Evolutionary conservation across 2,329 filamentous ascomycete species (phyloP), one percentile per base, ranked within the genome.

Genomic region (Cryphonectria japonica): DNA sequence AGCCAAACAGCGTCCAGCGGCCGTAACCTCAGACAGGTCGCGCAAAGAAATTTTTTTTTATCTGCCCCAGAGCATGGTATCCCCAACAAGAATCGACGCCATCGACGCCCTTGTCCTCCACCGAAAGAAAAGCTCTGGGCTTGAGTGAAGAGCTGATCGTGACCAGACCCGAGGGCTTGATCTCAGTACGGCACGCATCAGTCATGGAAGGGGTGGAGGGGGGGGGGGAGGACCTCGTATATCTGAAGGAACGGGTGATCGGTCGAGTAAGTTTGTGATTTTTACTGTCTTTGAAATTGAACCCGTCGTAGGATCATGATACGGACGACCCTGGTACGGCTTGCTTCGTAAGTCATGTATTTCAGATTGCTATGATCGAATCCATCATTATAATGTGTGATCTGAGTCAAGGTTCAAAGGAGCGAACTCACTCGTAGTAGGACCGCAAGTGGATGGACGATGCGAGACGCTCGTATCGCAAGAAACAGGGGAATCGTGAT

Each of bases 11-110:
- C 29, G 14, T 39, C 16, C 37, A 59, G 61, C 52, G 62, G 61
- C 62, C 62, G 62, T 61, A 60, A 59, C 41, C 50, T 39, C 41
- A 63, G 43, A 68, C 67, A 68, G 41, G 32, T 62, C 67, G 50
- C 43, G 60, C 60, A 34, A n/a, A 43, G n/a, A 22, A 26, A 50
- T 7, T 19, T 34, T 14, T 22, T 68, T 19, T 34, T 14, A 26
- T 68, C 7, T 41, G 59, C 52, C 50, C 37, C 60, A 65, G 43
- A 22, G 60, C 68, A 65, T 39, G 37, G 46, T 9, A 63, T n/a
- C 32, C 67, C 34, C 67, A 46, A 39, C 19, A 32, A 39, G 61
- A 16, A 66, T 29, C 41, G 39, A 11, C 41, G 46, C 32, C 61
- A 66, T 29, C 41, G 39, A 11, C 41, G 46, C 32, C 61, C 52